phyloP scores from a whole-genome alignment of 257 asterid genomes.

The Solanum medicagineum region DNA sequence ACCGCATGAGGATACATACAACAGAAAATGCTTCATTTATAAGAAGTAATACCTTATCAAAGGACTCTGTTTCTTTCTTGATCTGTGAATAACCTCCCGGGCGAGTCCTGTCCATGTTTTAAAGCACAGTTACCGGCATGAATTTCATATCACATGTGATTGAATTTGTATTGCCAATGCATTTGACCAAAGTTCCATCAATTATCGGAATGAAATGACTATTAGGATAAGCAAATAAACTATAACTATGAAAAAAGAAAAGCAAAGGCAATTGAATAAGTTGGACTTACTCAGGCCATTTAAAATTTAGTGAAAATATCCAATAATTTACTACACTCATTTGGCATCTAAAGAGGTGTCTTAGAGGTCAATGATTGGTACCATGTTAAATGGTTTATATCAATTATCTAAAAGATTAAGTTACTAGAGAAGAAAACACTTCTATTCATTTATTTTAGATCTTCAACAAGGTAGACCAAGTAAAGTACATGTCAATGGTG shows the following conservation, averaged over 20 bases:
- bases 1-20: background rate
- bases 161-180: background rate
- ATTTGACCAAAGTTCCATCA: background rate
- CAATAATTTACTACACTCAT: background rate
- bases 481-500: background rate
- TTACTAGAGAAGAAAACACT: background rate
- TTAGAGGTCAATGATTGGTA: background rate
- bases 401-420: background rate
- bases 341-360: background rate
- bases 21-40: background rate
- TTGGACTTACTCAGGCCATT: background rate
- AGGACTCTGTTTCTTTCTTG: conserved; percentile 56
- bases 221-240: background rate
- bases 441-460: background rate
- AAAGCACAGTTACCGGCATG: conserved; percentile 2
- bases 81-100: conserved; percentile 19
- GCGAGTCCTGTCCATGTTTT: conserved; percentile 34
- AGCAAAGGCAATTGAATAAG: background rate
- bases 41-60: conserved; percentile 64
- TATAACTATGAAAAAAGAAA: background rate
- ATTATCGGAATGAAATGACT: background rate
- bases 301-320: background rate
- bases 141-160: background rate
- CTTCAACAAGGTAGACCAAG: background rate
- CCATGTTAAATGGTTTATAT: background rate